Evolutionary conservation across 768 basidiomycete genomes (phyloP), one percentile per base, ranked within the genome.

Genomic region (Pleurotus pulmonarius): DNA sequence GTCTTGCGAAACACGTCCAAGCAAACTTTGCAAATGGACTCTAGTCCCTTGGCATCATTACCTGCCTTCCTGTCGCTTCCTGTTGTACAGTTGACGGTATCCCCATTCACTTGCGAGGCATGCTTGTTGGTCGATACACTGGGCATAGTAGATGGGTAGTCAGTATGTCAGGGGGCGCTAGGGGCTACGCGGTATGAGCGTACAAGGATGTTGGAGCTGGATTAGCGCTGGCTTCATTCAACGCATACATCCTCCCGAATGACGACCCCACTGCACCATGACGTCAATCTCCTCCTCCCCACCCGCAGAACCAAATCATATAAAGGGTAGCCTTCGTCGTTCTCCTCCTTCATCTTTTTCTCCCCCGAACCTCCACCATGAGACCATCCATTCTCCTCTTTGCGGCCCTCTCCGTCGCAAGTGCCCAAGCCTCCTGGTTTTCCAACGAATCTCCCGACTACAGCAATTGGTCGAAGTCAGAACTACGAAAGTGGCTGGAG

Each of bases 401-500:
- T 46, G 29, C 71, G 15, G 40, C 74, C 44, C 58, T 78, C 29
- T 67, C 74, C 54, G 59, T 71, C 43, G 65, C 70, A 6, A 58
- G 70, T 3, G 78, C 72, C 13, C 69, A 78, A 51, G 80, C 83
- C 0, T 78, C 79, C 29, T 86, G 83, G 83, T 83, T 83, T 65
- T 71, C 75, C 55, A 68, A 75, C 9, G 71, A 73, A 45, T 66
- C 70, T 38, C 70, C 70, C 34, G 68, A 68, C 18, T 80, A 78
- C 62, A 54, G 66, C 9, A 61, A 70, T 3, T 94, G 92, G 92
- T 83, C 87, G 2, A 67, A 78, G 24, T 69, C 75, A 8, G 77
- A 92, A 59, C 79, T 93, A 25, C 75, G 79, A 58, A 67, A 77
- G 29, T 92, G 89, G 87, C 83, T 93, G 55, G 74, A 83, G 44